Base-by-base conservation (phyloP, 2,329 filamentous ascomycete species). In the Penicillium glabrum region DNA sequence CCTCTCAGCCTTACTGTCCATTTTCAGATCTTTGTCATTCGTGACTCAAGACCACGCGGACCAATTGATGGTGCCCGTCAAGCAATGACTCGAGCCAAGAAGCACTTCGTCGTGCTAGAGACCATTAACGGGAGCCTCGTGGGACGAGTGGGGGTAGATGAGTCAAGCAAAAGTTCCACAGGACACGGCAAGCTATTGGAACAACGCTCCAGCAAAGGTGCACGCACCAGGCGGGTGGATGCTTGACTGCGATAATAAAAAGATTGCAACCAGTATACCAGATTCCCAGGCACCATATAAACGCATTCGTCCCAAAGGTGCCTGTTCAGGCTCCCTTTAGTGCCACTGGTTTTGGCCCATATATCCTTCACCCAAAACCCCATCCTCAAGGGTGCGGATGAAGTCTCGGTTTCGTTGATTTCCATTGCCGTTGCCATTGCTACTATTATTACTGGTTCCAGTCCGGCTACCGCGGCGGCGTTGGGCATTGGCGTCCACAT, bases 301-400 rank as follows among this genome's bases (percentile, higher is more conserved):
- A 31, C 29, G 10, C 50, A 46, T 19, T 10, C 29, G n/a, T 35
- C 14, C 13, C 16, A 23, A 7, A 14, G 45, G 47, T 46, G 46
- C 27, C 31, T 52, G 8, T 21, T 29, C 24, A 45, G 33, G 19
- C 23, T 41, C 27, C 39, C 24, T 53, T 81, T 79, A 86, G 67
- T 86, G 83, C 83, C 89, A 96, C 75, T 95, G 90, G 80, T 87
- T 85, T 62, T 84, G 80, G 63, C 80, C 81, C 85, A 92, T 90
- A 70, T 92, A 97, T 2, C 92, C 91, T 75, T 98, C 93, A 74
- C 96, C 93, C 54, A 98, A 79, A 2, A 93, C 97, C 35, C 95
- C 86, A 76, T 98, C 95, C 76, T 99, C 95, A 61, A 99, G 80
- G 60, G 90, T 97, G 54, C 95, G 87, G 67, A 99, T 96, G 71